Evolutionary conservation across 2,329 filamentous ascomycete genomes (phyloP).

Genomic region (Endothia cerciana): DNA sequence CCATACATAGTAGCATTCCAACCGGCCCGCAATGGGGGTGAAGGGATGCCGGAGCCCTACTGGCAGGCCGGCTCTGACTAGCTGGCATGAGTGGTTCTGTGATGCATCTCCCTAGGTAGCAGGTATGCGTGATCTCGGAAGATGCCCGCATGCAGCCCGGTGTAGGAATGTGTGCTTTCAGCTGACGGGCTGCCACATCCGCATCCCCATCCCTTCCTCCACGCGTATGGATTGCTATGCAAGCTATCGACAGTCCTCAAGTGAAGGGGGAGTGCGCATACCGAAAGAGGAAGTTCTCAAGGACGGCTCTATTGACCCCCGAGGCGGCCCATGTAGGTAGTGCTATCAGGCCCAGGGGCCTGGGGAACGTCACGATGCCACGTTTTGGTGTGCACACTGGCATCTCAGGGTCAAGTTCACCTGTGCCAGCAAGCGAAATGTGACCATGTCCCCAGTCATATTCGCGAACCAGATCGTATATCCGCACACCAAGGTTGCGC

Average conservation of each 20-base stretch:
- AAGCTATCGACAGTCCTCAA: background rate
- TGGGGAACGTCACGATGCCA: slow-evolving; percentile 5
- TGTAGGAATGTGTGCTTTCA: background rate
- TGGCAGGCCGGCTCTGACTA: background rate
- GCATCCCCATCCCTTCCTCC: background rate
- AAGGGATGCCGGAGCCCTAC: background rate
- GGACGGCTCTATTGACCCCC: background rate
- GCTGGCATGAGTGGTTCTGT: background rate
- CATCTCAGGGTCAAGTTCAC: background rate
- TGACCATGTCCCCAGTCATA: slow-evolving; percentile 7
- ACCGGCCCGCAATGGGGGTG: background rate
- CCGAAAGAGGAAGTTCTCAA: background rate
- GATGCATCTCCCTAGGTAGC: background rate
- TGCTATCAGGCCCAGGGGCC: background rate
- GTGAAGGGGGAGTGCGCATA: background rate
- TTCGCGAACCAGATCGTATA: slow-evolving; percentile 7
- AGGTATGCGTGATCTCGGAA: slow-evolving; percentile 1
- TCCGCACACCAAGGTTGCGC: background rate
- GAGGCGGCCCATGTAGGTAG: background rate
- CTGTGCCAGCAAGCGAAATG: background rate
- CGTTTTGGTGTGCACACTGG: background rate
- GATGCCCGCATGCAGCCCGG: background rate
- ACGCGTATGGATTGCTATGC: background rate
- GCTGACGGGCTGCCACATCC: background rate
- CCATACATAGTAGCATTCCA: slow-evolving; percentile 7